Percentiles rank a stretch among this genome's conserved stretches.
These are phyloP conservation scores for Pholiota adiposa DNA, from an alignment of 1,284 basidiomycete genomes.

Conservation along the genomic window DNA sequence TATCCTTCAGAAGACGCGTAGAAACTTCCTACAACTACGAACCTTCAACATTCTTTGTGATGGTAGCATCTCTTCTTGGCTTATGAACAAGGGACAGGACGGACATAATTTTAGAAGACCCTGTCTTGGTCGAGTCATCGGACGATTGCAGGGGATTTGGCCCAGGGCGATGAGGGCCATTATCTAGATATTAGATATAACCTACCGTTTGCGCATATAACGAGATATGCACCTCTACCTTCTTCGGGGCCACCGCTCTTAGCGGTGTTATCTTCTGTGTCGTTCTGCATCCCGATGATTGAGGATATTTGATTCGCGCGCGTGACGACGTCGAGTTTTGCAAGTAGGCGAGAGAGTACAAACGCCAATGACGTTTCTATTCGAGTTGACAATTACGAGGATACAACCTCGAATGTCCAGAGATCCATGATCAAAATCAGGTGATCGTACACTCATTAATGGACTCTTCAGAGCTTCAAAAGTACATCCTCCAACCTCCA, in stretches of 20 bases:
- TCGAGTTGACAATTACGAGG: no score
- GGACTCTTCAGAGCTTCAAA: no score
- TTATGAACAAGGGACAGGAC: slow-evolving; percentile 21
- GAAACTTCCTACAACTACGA: background rate
- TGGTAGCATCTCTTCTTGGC: slow-evolving; percentile 30
- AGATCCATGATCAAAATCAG: background rate
- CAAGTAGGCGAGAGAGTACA: background rate
- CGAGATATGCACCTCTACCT: background rate
- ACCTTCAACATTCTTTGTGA: slow-evolving; percentile 44
- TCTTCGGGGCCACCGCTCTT: background rate
- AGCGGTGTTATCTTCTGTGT: background rate
- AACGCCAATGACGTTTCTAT: no score
- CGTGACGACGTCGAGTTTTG: background rate
- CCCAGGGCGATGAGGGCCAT: slow-evolving; percentile 12
- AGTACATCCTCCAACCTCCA: no score
- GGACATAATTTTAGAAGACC: slow-evolving; percentile 18
- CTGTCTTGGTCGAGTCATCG: slow-evolving; percentile 1
- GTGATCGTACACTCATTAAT: background rate
- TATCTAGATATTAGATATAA: background rate
- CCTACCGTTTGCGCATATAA: background rate
- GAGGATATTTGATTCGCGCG: no score
- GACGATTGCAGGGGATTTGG: slow-evolving; percentile 17
- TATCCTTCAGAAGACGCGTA: background rate
- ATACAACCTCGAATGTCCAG: no score
- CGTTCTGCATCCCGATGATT: background rate